These are phyloP conservation scores for Begonia masoniana DNA, from an alignment of 306 rosid species.

Conservation along the genomic window DNA sequence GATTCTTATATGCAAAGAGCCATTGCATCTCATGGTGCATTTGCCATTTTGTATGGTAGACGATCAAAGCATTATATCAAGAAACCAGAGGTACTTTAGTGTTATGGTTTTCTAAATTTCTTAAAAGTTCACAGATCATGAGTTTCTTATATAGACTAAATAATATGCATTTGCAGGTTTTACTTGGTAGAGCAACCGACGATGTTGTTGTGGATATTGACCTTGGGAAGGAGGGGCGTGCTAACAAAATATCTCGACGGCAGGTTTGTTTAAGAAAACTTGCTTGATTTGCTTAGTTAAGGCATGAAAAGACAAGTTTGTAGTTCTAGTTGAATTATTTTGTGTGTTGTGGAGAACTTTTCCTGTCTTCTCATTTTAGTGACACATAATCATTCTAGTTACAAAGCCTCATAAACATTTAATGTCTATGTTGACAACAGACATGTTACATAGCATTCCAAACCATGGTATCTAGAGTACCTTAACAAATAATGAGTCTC, in stretches of 20 bases:
- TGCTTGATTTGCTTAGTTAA: too few species aligned
- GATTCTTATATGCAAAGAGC: conserved; percentile 60
- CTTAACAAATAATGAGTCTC: too few species aligned
- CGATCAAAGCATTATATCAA: conserved; percentile 66
- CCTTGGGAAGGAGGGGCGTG: conserved; percentile 62
- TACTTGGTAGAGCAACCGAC: conserved; percentile 77
- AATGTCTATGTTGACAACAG: too few species aligned
- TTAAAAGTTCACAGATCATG: background rate
- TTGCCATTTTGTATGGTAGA: conserved; percentile 70
- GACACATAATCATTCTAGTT: too few species aligned
- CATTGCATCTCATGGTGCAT: conserved; percentile 77
- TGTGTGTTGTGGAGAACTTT: too few species aligned
- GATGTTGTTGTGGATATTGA: conserved; percentile 71
- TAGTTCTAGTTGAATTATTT: too few species aligned
- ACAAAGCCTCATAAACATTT: too few species aligned
- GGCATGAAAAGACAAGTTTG: too few species aligned
- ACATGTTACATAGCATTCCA: too few species aligned
- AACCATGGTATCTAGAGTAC: too few species aligned
- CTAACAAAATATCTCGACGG: conserved; percentile 71
- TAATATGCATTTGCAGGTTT: conserved; percentile 36
- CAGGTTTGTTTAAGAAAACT: conserved; percentile 42
- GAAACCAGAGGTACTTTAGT: conserved; percentile 60
- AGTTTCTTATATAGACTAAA: too few species aligned
- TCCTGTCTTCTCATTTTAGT: too few species aligned
- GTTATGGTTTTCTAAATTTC: background rate